Percentiles rank a stretch among this genome's conserved stretches.
These are phyloP conservation scores for Mortierella antarctica DNA, from an alignment of 192 early-diverging fungal genomes.

Conservation along the genomic window DNA sequence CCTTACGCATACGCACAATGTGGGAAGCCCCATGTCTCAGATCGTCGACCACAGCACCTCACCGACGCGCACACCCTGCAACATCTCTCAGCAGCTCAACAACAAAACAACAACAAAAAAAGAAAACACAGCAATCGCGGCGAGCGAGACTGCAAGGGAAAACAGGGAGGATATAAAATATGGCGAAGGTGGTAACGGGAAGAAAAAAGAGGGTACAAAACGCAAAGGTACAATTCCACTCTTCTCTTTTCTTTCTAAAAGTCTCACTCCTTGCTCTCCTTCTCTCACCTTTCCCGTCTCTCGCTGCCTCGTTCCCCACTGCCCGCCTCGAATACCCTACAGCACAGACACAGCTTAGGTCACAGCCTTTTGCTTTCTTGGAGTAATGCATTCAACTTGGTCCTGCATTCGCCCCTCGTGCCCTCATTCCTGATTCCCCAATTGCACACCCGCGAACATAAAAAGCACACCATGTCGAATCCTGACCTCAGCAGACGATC, in stretches of 20 bases:
- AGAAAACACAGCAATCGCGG: background rate
- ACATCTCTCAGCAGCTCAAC: no score
- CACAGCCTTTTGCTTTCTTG: no score
- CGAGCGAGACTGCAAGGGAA: background rate
- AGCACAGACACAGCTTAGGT: no score
- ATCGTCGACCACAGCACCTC: no score
- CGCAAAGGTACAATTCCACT: background rate
- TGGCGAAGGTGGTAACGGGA: background rate
- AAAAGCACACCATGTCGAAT: constrained; percentile 3
- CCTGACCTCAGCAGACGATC: constrained; percentile 16
- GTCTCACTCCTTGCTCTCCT: background rate
- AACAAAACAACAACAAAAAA: background rate
- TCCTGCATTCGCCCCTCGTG: background rate
- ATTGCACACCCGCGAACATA: background rate
- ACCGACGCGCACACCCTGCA: no score
- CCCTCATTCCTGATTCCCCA: background rate
- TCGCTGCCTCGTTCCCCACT: background rate
- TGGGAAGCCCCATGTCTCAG: no score
- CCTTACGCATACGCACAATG: no score
- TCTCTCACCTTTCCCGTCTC: background rate
- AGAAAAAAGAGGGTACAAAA: background rate
- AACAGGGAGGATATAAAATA: background rate
- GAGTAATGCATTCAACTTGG: no score
- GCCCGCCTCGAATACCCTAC: no score
- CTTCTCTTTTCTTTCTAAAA: background rate